A percentile compares a stretch with the other conserved stretches of the same genome.
phyloP scores from a whole-genome alignment of 805 yeast genomes.

The Lipomyces japonicus region DNA sequence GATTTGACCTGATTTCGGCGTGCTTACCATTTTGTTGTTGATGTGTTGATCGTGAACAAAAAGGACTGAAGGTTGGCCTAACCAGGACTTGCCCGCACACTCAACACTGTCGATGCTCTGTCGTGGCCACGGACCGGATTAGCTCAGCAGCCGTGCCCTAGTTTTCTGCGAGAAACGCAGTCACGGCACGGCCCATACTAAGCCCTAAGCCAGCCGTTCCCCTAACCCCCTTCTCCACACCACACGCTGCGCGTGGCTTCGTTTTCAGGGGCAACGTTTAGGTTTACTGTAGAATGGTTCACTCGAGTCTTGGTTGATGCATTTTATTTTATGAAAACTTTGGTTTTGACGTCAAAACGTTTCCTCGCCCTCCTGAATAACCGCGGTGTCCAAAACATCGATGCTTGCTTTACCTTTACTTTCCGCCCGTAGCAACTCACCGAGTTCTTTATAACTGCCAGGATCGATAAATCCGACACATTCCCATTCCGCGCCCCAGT shows the following conservation, averaged over 20 bases:
- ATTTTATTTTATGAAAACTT: too few species aligned
- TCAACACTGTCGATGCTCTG: background rate
- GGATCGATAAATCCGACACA: constrained; percentile 78
- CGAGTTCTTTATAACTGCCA: constrained; percentile 67
- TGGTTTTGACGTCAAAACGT: constrained; percentile 15
- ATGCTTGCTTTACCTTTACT: constrained; percentile 59
- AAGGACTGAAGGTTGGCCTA: background rate
- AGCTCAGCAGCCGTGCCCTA: too few species aligned
- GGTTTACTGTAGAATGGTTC: too few species aligned
- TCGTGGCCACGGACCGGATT: too few species aligned
- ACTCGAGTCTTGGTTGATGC: too few species aligned
- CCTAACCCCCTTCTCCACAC: too few species aligned
- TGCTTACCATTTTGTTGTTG: constrained; percentile 14
- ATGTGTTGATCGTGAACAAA: background rate
- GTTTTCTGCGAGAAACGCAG: too few species aligned
- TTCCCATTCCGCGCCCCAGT: constrained; percentile 45
- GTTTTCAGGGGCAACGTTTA: too few species aligned
- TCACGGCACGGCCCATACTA: too few species aligned
- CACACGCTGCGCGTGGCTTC: too few species aligned
- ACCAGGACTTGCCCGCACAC: background rate
- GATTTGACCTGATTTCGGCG: background rate
- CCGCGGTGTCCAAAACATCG: constrained; percentile 88
- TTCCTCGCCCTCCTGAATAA: constrained; percentile 56
- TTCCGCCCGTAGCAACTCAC: constrained; percentile 54
- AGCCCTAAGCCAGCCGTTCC: too few species aligned